phyloP scores from a whole-genome alignment of 495 filamentous ascomycete species.

The Ascodesmis nigricans region DNA sequence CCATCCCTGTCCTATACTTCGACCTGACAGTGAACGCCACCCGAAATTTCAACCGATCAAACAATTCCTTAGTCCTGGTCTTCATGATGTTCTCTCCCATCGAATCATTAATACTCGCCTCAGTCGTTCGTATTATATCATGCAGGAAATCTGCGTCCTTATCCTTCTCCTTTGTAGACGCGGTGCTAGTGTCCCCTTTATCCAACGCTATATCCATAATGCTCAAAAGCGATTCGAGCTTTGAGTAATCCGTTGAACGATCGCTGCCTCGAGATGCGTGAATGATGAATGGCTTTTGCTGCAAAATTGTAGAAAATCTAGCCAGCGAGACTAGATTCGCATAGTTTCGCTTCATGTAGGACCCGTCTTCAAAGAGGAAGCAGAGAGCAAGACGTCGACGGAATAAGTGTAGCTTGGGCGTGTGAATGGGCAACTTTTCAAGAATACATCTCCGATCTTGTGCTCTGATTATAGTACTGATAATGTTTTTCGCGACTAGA shows the following conservation, averaged over 20 bases:
- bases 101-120: slow-evolving; percentile 48
- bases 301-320: slow-evolving; percentile 30
- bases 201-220: slow-evolving; percentile 57
- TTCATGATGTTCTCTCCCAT: slow-evolving; percentile 48
- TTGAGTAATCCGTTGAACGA: slow-evolving; percentile 41
- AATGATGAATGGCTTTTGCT: slow-evolving; percentile 28
- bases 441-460: slow-evolving; percentile 37
- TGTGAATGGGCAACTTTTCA: slow-evolving; percentile 33
- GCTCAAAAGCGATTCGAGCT: slow-evolving; percentile 37
- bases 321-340: slow-evolving; percentile 30
- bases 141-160: slow-evolving; percentile 42
- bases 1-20: slow-evolving; percentile 29
- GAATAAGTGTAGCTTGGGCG: slow-evolving; percentile 35
- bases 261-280: no score
- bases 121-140: slow-evolving; percentile 39
- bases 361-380: slow-evolving; percentile 37
- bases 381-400: slow-evolving; percentile 49
- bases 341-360: slow-evolving; percentile 26
- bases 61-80: slow-evolving; percentile 45
- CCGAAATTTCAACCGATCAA: slow-evolving; percentile 49
- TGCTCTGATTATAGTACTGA: slow-evolving; percentile 28
- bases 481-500: slow-evolving; percentile 32
- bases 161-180: slow-evolving; percentile 34
- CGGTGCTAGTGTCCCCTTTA: slow-evolving; percentile 28
- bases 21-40: slow-evolving; percentile 40